These are phyloP conservation scores for Peltaster fructicola DNA, from an alignment of 2,329 filamentous ascomycete genomes.

Conservation along the genomic window DNA sequence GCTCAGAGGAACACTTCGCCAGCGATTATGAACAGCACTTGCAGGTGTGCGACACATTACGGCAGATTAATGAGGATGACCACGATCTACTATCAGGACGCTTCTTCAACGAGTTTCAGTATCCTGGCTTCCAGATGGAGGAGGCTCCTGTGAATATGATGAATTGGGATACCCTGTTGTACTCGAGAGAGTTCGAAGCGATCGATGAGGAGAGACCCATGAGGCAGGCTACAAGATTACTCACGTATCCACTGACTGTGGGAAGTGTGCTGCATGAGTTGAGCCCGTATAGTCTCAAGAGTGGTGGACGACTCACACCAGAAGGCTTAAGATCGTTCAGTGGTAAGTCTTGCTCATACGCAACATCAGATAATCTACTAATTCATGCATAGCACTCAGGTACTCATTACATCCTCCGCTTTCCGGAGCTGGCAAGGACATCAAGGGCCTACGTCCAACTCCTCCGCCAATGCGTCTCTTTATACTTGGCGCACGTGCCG, in stretches of 20 bases:
- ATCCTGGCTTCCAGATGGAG: constrained; percentile 76
- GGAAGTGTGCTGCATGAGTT: constrained; percentile 85
- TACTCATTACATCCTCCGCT: constrained; percentile 85
- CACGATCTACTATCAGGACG: constrained; percentile 83
- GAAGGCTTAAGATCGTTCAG: constrained; percentile 90
- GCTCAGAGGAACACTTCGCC: constrained; percentile 86
- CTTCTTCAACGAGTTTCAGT: constrained; percentile 85
- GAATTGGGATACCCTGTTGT: constrained; percentile 95
- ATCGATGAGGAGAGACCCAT: constrained; percentile 81
- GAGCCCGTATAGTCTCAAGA: constrained; percentile 72
- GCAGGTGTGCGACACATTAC: constrained; percentile 76
- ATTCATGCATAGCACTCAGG: constrained; percentile 47
- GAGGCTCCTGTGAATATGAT: constrained; percentile 92
- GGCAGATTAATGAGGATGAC: constrained; percentile 94
- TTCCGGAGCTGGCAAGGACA: constrained; percentile 52
- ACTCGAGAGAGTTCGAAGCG: constrained; percentile 77
- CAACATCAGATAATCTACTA: constrained; percentile 7
- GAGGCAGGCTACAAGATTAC: constrained; percentile 77
- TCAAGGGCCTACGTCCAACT: constrained; percentile 66
- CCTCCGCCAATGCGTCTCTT: constrained; percentile 84
- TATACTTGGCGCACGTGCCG: constrained; percentile 85
- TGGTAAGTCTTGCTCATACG: constrained; percentile 37
- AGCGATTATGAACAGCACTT: constrained; percentile 89
- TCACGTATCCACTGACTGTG: constrained; percentile 88
- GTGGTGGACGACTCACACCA: constrained; percentile 56